Conservation (phyloP, 2,329 filamentous ascomycete genomes). For the Ophiostoma novo-ulmi region DNA sequence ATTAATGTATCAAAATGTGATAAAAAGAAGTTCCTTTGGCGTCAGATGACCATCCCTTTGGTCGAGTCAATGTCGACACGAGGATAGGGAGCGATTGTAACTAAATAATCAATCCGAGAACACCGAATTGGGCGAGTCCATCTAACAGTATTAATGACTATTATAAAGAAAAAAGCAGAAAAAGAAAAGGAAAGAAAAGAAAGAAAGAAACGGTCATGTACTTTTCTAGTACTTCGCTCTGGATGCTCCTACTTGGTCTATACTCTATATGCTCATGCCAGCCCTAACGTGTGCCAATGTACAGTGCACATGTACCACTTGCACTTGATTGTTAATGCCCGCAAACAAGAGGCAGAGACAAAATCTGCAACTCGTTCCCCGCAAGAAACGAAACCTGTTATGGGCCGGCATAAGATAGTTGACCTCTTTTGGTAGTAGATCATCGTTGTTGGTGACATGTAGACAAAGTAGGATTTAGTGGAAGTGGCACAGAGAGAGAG, state of each 20-base stretch:
- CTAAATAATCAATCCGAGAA: background rate
- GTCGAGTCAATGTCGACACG: background rate
- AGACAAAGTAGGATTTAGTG: background rate
- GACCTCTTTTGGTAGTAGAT: background rate
- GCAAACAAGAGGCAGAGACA: background rate
- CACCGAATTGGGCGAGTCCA: background rate
- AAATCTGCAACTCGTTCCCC: background rate
- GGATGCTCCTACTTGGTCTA: background rate
- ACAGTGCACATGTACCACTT: background rate
- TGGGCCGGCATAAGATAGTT: background rate
- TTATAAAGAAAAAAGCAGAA: background rate
- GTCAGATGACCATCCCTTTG: background rate
- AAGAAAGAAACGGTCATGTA: too few species aligned
- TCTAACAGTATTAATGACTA: background rate
- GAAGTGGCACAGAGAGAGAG: background rate
- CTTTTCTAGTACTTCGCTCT: background rate
- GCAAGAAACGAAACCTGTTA: conserved; percentile 11
- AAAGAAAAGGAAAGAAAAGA: too few species aligned
- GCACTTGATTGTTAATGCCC: background rate
- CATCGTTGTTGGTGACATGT: background rate
- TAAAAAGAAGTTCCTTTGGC: background rate
- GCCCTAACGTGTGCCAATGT: background rate
- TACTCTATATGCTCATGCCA: background rate
- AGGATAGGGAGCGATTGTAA: background rate
- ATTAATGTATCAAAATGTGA: background rate